Base-by-base conservation (phyloP, 169 alveolate species). In the Eimeria acervulina region DNA sequence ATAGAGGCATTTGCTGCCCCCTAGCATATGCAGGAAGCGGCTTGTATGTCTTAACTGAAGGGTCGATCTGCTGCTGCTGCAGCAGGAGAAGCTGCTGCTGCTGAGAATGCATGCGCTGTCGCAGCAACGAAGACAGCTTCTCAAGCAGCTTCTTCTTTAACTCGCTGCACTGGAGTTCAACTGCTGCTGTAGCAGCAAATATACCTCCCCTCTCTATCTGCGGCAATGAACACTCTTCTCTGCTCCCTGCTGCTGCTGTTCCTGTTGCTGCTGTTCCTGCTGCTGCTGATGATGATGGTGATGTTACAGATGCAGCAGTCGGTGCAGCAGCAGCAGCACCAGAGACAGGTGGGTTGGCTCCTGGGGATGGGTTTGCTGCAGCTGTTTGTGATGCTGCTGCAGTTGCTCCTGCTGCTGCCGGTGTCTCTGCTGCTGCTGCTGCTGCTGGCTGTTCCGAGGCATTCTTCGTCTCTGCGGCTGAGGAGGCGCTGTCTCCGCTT, bases 101-200 rank as follows among this genome's bases (percentile, higher is more conserved):
- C 26, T n/a, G 10, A 17, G 59, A 19, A 17, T 28, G 52, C 10
- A 19, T 26, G 26, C 38, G 10, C 85, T 33, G 28, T 19, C 85
- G 85, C 17, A 44, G 85, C 44, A 74, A 10, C 52, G 52, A 33
- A 28, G 52, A 12, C 42, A 74, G 85, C 47, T 74, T 74, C 26
- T 31, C 47, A n/a, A 28, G 28, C 15, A 74, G 38, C 85, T 74
- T 74, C 55, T 74, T 74, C 59, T 44, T 19, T 33, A 74, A 1
- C 38, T 74, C 85, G 47, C 26, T 74, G 85, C 85, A 74, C 7
- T 74, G 85, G 21, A 52, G 59, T 52, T 74, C 85, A 44, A 74
- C 85, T 1, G 85, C 85, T 12, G 85, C 59, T 33, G 38, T 17
- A n/a, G 85, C 85, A 15, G 85, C 85, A 38, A 74, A 74, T 17